Percentiles rank a stretch among this genome's conserved stretches.
Evolutionary conservation across 1,284 basidiomycete genomes (phyloP).

Genomic region (Veloporphyrellus conicus): DNA sequence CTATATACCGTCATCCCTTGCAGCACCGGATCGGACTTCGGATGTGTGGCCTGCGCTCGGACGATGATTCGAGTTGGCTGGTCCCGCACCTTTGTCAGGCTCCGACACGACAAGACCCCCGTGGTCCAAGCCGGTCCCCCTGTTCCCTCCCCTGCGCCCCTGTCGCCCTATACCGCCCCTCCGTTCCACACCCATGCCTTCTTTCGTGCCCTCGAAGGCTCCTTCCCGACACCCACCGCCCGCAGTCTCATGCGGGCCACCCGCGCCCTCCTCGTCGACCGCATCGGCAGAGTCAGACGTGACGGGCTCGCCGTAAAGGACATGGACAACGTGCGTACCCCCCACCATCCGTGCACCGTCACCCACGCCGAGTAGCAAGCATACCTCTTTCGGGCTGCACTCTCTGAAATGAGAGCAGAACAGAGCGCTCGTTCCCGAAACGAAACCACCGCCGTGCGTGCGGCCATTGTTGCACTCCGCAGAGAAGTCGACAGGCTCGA

Average conservation of each 20-base stretch:
- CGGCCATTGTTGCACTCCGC: slow-evolving; percentile 72
- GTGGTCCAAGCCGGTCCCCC: slow-evolving; percentile 8
- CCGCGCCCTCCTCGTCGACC: slow-evolving; percentile 71
- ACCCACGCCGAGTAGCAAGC: slow-evolving; percentile 63
- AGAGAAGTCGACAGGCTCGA: slow-evolving; percentile 86
- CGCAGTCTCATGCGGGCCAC: slow-evolving; percentile 85
- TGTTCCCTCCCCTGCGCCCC: slow-evolving; percentile 6
- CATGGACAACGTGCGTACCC: slow-evolving; percentile 76
- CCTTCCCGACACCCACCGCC: slow-evolving; percentile 67
- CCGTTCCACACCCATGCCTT: slow-evolving; percentile 65
- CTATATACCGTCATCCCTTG: no score
- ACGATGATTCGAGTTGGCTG: slow-evolving; percentile 16
- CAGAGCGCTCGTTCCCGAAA: slow-evolving; percentile 80
- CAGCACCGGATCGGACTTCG: slow-evolving; percentile 21
- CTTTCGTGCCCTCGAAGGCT: slow-evolving; percentile 61
- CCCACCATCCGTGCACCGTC: neutral
- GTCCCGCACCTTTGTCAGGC: slow-evolving; percentile 18
- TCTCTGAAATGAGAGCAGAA: slow-evolving; percentile 89
- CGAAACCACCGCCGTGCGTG: slow-evolving; percentile 76
- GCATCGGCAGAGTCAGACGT: slow-evolving; percentile 69
- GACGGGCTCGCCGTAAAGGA: slow-evolving; percentile 81
- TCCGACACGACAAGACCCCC: slow-evolving; percentile 11
- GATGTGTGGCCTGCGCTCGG: neutral
- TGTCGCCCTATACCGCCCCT: slow-evolving; percentile 42
- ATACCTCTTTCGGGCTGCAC: slow-evolving; percentile 91